These are phyloP conservation scores for Saturnispora hagleri DNA, from an alignment of 805 yeast species.

Conservation along the genomic window DNA sequence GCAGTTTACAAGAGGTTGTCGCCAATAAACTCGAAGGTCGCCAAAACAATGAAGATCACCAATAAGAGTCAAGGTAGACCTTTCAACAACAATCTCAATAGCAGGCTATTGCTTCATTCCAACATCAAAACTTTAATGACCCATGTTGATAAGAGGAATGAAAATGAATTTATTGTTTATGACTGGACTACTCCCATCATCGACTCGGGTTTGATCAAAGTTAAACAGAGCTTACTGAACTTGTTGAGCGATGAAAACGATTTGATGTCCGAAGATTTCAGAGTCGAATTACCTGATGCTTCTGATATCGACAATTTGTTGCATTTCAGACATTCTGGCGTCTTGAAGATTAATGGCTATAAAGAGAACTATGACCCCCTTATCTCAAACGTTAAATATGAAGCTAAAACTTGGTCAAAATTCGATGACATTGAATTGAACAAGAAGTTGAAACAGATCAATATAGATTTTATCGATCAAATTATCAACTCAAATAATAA, in stretches of 20 bases:
- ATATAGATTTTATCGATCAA: neutral
- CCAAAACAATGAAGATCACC: neutral
- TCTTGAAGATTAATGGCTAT: conserved; percentile 9
- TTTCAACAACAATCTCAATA: conserved; percentile 21
- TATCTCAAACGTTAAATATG: neutral
- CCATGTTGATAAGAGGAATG: conserved; percentile 19
- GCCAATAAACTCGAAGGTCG: neutral
- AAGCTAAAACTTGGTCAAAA: conserved; percentile 6
- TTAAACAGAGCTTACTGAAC: neutral
- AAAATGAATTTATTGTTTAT: conserved; percentile 15
- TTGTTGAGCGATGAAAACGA: conserved; percentile 1
- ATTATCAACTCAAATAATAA: neutral
- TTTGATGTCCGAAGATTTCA: conserved; percentile 9
- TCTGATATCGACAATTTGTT: conserved; percentile 4
- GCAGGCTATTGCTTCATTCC: conserved; percentile 24
- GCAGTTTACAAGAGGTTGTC: conserved; percentile 20
- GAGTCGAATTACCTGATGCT: conserved; percentile 5
- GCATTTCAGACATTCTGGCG: conserved; percentile 5
- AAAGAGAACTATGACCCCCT: conserved; percentile 5
- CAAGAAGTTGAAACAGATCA: neutral
- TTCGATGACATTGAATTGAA: neutral
- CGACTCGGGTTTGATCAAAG: neutral
- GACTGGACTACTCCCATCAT: conserved; percentile 10
- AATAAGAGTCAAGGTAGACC: conserved; percentile 30
- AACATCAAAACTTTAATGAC: conserved; percentile 18